Evolutionary conservation across 2,329 filamentous ascomycete genomes (phyloP).

Genomic region (Allantophomopsis lycopodina): DNA sequence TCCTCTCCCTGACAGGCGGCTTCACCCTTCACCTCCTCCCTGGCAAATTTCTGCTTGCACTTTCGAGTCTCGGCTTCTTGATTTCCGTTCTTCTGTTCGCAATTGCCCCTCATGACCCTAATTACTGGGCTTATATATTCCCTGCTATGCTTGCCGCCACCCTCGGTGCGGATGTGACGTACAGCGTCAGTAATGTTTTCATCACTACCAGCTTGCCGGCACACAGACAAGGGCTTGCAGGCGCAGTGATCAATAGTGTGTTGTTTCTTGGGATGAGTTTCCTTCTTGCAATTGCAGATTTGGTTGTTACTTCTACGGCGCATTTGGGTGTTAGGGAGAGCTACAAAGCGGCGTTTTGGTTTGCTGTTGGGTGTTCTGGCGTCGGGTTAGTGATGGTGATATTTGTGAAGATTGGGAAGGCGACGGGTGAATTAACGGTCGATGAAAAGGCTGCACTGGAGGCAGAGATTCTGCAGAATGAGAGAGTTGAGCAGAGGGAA

Average conservation of each 20-base stretch:
- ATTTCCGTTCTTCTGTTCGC: slow-evolving; percentile 38
- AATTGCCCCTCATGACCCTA: slow-evolving; percentile 25
- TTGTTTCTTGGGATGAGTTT: slow-evolving; percentile 57
- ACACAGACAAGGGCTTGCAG: slow-evolving; percentile 52
- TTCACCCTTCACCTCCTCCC: slow-evolving; percentile 39
- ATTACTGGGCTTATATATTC: slow-evolving; percentile 58
- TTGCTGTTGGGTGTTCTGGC: slow-evolving; percentile 35
- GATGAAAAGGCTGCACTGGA: slow-evolving; percentile 27
- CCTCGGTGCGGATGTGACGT: slow-evolving; percentile 60
- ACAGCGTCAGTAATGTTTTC: slow-evolving; percentile 60
- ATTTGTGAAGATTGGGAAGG: slow-evolving; percentile 33
- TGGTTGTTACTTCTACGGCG: slow-evolving; percentile 34
- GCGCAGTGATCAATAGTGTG: slow-evolving; percentile 53
- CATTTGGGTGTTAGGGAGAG: slow-evolving; percentile 29
- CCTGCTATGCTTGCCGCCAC: slow-evolving; percentile 54
- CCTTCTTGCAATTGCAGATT: slow-evolving; percentile 53
- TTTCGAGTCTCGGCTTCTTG: slow-evolving; percentile 37
- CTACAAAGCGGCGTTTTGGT: slow-evolving; percentile 51
- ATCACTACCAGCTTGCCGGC: slow-evolving; percentile 56
- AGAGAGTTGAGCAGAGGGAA: too few relatives aligned
- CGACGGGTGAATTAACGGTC: slow-evolving; percentile 35
- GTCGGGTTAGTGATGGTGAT: slow-evolving; percentile 29
- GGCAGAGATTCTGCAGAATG: not conserved
- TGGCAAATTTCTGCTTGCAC: slow-evolving; percentile 34
- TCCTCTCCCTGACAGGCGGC: slow-evolving; percentile 43